These are phyloP conservation scores for Penicillium samsonianum DNA, from an alignment of 495 filamentous ascomycete species.

Conservation along the genomic window DNA sequence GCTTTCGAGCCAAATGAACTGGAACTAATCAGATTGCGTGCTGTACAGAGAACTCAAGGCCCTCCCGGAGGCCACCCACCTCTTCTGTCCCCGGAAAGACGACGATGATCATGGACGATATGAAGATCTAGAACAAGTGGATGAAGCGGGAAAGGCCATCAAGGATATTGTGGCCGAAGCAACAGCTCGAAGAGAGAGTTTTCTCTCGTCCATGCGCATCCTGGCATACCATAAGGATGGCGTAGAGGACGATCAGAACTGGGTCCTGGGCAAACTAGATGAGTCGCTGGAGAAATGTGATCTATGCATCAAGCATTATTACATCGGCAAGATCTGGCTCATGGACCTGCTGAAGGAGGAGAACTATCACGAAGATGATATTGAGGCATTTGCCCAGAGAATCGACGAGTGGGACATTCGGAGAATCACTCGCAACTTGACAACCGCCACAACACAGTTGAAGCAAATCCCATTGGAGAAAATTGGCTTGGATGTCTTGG, in stretches of 20 bases:
- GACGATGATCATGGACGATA: slow-evolving; percentile 57
- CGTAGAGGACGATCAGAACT: slow-evolving; percentile 57
- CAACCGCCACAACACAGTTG: slow-evolving; percentile 49
- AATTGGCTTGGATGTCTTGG: slow-evolving; percentile 50
- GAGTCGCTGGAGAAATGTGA: slow-evolving; percentile 69
- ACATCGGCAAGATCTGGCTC: slow-evolving; percentile 66
- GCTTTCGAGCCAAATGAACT: not conserved
- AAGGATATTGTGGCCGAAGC: slow-evolving; percentile 49
- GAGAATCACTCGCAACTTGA: slow-evolving; percentile 61
- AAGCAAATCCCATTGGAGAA: slow-evolving; percentile 47
- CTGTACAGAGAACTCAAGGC: slow-evolving; percentile 43
- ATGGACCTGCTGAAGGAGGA: slow-evolving; percentile 58
- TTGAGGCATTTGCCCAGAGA: slow-evolving; percentile 53
- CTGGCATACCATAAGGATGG: slow-evolving; percentile 65
- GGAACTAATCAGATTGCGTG: slow-evolving; percentile 12
- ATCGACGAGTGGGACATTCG: slow-evolving; percentile 61
- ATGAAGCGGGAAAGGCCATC: slow-evolving; percentile 34
- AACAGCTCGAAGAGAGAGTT: slow-evolving; percentile 54
- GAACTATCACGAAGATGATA: slow-evolving; percentile 64
- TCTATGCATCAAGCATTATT: slow-evolving; percentile 76
- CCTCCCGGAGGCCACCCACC: slow-evolving; percentile 48
- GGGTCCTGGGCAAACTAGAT: slow-evolving; percentile 57
- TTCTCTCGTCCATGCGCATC: slow-evolving; percentile 65
- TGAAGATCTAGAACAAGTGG: slow-evolving; percentile 43
- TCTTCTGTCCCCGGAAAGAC: slow-evolving; percentile 50